A percentile compares a stretch with the other conserved stretches of the same genome.
phyloP scores from a whole-genome alignment of 495 filamentous ascomycete genomes.

The Glonium stellatum region DNA sequence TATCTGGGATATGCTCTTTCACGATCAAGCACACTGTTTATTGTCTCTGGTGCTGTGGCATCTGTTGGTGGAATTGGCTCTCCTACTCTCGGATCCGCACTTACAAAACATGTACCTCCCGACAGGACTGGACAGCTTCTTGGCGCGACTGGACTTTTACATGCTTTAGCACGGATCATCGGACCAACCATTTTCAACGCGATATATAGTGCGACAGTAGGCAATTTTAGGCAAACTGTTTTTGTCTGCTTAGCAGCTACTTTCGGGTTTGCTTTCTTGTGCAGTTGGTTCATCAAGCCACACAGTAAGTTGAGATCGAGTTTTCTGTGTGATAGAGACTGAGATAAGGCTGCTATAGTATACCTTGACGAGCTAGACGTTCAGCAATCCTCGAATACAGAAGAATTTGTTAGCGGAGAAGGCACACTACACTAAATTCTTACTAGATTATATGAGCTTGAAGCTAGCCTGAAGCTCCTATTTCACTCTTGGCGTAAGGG shows the following conservation, averaged over 20 bases:
- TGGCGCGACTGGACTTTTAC: constrained; percentile 78
- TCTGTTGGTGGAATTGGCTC: constrained; percentile 76
- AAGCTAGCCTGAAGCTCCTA: neutral
- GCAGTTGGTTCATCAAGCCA: constrained; percentile 63
- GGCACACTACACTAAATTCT: neutral
- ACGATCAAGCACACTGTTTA: constrained; percentile 48
- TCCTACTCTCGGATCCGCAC: constrained; percentile 69
- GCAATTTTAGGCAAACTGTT: constrained; percentile 68
- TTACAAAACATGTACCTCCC: constrained; percentile 85
- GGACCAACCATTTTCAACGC: constrained; percentile 76
- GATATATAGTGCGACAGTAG: constrained; percentile 76
- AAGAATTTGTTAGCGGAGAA: neutral
- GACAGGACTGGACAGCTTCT: constrained; percentile 77
- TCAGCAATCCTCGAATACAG: neutral
- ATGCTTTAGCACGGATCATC: constrained; percentile 71
- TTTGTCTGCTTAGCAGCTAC: constrained; percentile 64
- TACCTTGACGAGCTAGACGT: constrained; percentile 2
- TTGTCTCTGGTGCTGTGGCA: constrained; percentile 61
- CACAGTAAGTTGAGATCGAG: constrained; percentile 50
- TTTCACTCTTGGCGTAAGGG: neutral
- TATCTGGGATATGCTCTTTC: constrained; percentile 66
- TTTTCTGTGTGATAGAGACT: neutral
- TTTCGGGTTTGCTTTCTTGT: constrained; percentile 59
- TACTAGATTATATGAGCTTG: neutral
- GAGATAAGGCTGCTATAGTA: neutral